phyloP scores from a whole-genome alignment of 768 basidiomycete species.

The Lactifluus piperatus region DNA sequence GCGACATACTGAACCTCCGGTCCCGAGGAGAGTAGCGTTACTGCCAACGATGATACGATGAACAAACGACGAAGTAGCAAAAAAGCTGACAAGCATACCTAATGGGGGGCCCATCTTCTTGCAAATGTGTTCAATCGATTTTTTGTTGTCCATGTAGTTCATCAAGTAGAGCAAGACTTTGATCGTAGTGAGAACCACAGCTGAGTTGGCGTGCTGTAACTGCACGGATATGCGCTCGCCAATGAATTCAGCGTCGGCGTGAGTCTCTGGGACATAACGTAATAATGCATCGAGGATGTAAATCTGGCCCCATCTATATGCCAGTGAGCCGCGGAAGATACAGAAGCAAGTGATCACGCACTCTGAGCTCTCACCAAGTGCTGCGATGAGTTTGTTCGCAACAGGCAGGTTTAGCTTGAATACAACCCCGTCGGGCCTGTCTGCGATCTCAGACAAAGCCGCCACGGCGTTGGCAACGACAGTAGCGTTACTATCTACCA shows the following conservation, averaged over 20 bases:
- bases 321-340: constrained; percentile 1
- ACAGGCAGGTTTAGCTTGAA: constrained; percentile 83
- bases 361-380: constrained; percentile 96
- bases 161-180: constrained; percentile 93
- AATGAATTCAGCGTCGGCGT: constrained; percentile 85
- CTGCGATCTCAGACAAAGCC: constrained; percentile 92
- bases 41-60: constrained; percentile 26
- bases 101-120: constrained; percentile 97
- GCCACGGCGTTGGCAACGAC: constrained; percentile 98
- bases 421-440: constrained; percentile 88
- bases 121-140: constrained; percentile 81
- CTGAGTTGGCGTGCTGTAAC: constrained; percentile 96
- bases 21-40: constrained; percentile 91
- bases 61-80: neutral
- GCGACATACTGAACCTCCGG: constrained; percentile 99
- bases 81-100: constrained; percentile 39
- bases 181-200: constrained; percentile 97
- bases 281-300: constrained; percentile 94
- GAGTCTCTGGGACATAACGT: constrained; percentile 85
- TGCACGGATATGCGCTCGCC: constrained; percentile 94
- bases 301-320: constrained; percentile 90
- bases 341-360: constrained; percentile 35
- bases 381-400: constrained; percentile 83
- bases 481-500: constrained; percentile 91
- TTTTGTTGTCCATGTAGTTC: constrained; percentile 96